A percentile compares a stretch with the other conserved stretches of the same genome.
Evolutionary conservation across 257 asterid species (phyloP).

Genomic region (Thymus quinquecostatus): DNA sequence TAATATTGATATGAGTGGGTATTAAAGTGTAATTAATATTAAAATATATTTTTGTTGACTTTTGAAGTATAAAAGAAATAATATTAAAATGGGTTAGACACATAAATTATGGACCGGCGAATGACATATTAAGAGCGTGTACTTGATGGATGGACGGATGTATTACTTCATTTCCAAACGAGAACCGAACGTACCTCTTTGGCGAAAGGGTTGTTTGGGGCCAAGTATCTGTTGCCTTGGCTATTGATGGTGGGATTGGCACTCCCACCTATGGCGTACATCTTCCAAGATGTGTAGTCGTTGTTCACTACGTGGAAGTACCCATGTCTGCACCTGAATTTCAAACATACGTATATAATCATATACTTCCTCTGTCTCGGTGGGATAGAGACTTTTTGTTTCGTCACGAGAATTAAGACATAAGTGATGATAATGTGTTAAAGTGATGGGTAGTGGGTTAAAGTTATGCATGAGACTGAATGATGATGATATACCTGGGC

Average conservation of each 20-base stretch:
- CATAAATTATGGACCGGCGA: no score
- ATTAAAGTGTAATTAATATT: no score
- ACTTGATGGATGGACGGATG: neutral
- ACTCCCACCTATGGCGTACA: slow-evolving; percentile 98
- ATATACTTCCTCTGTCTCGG: no score
- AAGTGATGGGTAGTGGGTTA: no score
- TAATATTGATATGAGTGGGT: no score
- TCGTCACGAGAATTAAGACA: no score
- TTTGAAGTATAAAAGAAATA: no score
- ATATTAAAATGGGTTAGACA: no score
- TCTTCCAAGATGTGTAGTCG: slow-evolving; percentile 89
- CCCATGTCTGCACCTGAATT: slow-evolving; percentile 90
- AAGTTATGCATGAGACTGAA: no score
- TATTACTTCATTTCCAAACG: neutral
- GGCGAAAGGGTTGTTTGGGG: slow-evolving; percentile 75
- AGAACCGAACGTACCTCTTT: slow-evolving; percentile 58
- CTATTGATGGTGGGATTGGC: slow-evolving; percentile 94
- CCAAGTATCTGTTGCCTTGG: slow-evolving; percentile 90
- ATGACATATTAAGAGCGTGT: neutral
- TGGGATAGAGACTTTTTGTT: no score
- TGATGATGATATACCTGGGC: slow-evolving; percentile 40
- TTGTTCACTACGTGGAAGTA: slow-evolving; percentile 93
- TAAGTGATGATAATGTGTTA: no score
- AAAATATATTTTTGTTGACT: no score
- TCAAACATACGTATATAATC: neutral